These are phyloP conservation scores for Alliaria petiolata DNA, from an alignment of 345 rosid species.

Conservation along the genomic window DNA sequence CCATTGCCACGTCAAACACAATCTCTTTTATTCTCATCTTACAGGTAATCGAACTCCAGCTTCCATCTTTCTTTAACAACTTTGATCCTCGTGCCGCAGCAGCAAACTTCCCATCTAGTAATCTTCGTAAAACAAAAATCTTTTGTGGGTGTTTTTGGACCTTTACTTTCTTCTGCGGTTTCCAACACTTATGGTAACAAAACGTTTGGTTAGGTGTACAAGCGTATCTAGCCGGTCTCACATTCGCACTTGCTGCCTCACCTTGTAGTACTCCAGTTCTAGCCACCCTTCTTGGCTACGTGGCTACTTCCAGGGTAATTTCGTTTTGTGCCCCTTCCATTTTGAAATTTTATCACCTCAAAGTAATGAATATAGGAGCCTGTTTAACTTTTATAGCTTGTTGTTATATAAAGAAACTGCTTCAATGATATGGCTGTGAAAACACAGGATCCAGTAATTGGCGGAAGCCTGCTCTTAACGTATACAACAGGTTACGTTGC, in stretches of 20 bases:
- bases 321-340: background rate
- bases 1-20: background rate
- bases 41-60: conserved; percentile 75
- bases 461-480: conserved; percentile 87
- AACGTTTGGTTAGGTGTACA: conserved; percentile 64
- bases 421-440: background rate
- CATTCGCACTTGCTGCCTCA: conserved; percentile 96
- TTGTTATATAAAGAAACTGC: background rate
- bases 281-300: conserved; percentile 84
- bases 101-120: conserved; percentile 88
- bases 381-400: background rate
- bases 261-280: conserved; percentile 98
- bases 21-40: conserved; percentile 3
- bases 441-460: conserved; percentile 78
- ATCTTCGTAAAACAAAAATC: background rate
- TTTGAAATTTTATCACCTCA: background rate
- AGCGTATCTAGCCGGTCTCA: conserved; percentile 94
- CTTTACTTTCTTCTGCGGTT: background rate
- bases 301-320: conserved; percentile 85
- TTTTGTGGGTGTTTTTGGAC: background rate
- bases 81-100: conserved; percentile 89
- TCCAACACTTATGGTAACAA: conserved; percentile 1
- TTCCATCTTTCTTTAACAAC: conserved; percentile 85
- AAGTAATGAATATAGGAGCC: background rate
- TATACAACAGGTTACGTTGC: conserved; percentile 94